A percentile compares a stretch with the other conserved stretches of the same genome.
Conservation (phyloP, 1,284 basidiomycete species). For the Ceratobasidium sp. region DNA sequence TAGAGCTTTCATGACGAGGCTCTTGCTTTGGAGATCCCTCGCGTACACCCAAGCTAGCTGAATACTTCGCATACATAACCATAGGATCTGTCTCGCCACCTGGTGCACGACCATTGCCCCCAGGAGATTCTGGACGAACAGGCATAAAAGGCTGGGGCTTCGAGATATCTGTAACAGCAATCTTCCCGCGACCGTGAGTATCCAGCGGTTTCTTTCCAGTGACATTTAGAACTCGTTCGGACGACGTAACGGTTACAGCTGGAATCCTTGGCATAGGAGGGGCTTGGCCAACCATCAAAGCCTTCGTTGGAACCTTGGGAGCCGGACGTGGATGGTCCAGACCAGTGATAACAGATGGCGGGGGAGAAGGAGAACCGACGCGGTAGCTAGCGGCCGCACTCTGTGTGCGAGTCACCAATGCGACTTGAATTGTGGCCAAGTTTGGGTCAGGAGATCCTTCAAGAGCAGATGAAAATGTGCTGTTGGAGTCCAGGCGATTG, state of each 20-base stretch:
- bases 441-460: slow-evolving; percentile 32
- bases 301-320: slow-evolving; percentile 26
- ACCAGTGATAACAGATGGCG: background rate
- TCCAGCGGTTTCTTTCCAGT: slow-evolving; percentile 31
- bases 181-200: slow-evolving; percentile 25
- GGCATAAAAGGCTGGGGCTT: slow-evolving; percentile 5
- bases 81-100: slow-evolving; percentile 33
- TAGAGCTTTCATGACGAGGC: slow-evolving; percentile 24
- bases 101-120: background rate
- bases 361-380: slow-evolving; percentile 8
- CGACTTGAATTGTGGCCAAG: slow-evolving; percentile 37
- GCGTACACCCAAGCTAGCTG: slow-evolving; percentile 27
- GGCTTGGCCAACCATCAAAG: background rate
- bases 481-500: slow-evolving; percentile 15
- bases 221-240: background rate
- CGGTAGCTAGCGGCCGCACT: slow-evolving; percentile 28
- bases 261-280: slow-evolving; percentile 29
- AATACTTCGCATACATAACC: slow-evolving; percentile 39
- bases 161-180: slow-evolving; percentile 33
- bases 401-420: slow-evolving; percentile 26
- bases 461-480: slow-evolving; percentile 15
- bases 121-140: background rate
- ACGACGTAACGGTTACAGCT: background rate
- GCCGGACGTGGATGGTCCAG: slow-evolving; percentile 35
- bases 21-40: slow-evolving; percentile 21